Evolutionary conservation across 179 eudicot genomes (phyloP).

Genomic region (Gypsophila paniculata): DNA sequence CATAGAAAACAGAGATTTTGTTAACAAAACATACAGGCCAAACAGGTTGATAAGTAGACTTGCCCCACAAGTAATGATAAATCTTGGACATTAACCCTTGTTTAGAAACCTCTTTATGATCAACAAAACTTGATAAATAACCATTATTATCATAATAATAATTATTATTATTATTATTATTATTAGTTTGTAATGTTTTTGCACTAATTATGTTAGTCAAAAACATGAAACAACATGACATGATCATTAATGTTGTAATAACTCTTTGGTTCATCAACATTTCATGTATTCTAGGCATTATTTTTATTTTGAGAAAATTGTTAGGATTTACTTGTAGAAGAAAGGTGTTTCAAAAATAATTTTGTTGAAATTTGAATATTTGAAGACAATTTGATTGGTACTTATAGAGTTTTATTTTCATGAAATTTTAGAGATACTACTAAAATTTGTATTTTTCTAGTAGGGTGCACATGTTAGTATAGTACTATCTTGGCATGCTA

Average conservation of each 20-base stretch:
- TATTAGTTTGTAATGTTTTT: slow-evolving; percentile 31
- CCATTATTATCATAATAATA: not conserved
- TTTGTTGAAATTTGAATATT: slow-evolving; percentile 2
- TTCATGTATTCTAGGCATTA: slow-evolving; percentile 23
- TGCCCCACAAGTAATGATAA: slow-evolving; percentile 53
- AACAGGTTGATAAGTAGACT: slow-evolving; percentile 51
- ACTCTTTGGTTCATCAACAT: slow-evolving; percentile 16
- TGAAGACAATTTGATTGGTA: too few species aligned
- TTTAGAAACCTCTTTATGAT: slow-evolving; percentile 20
- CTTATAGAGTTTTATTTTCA: too few species aligned
- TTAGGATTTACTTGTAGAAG: not conserved
- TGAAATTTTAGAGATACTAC: too few species aligned
- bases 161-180: not conserved
- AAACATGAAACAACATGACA: slow-evolving; percentile 28
- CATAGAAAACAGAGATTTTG: not conserved
- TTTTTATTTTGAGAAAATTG: not conserved
- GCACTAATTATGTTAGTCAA: slow-evolving; percentile 30
- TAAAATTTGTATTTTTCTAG: too few species aligned
- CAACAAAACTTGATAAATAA: slow-evolving; percentile 17
- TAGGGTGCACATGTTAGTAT: too few species aligned
- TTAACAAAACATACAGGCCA: slow-evolving; percentile 51
- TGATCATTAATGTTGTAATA: slow-evolving; percentile 25
- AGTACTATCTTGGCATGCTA: too few species aligned
- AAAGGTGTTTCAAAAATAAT: not conserved
- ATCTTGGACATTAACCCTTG: slow-evolving; percentile 27